Conservation (phyloP, 2,329 filamentous ascomycete species). For the Penicillium sp. region DNA sequence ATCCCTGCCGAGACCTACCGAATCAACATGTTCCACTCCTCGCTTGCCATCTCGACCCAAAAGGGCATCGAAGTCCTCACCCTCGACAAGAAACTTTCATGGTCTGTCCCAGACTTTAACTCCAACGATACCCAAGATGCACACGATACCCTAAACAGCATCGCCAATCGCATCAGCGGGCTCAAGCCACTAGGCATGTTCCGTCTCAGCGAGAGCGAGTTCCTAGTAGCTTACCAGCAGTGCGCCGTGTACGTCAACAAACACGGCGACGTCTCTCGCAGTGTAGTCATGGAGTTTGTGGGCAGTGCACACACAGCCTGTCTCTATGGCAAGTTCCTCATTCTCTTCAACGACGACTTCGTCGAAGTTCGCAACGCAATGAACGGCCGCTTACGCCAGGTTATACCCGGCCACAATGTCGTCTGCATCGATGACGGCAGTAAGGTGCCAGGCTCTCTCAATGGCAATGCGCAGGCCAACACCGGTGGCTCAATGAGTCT, state of each 20-base stretch:
- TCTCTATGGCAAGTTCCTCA: slow-evolving; percentile 80
- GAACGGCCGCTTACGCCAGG: slow-evolving; percentile 85
- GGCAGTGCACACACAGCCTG: slow-evolving; percentile 80
- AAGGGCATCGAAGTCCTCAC: slow-evolving; percentile 94
- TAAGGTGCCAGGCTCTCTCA: slow-evolving; percentile 30
- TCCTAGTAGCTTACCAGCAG: slow-evolving; percentile 86
- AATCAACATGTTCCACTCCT: slow-evolving; percentile 91
- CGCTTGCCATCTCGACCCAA: slow-evolving; percentile 79
- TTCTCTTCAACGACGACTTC: slow-evolving; percentile 92
- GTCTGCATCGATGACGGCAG: slow-evolving; percentile 76
- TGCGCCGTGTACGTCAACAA: slow-evolving; percentile 98
- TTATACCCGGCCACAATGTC: slow-evolving; percentile 85
- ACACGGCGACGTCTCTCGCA: slow-evolving; percentile 86
- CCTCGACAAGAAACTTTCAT: slow-evolving; percentile 90
- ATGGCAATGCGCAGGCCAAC: slow-evolving; percentile 31
- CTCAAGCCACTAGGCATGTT: slow-evolving; percentile 93
- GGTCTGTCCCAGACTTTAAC: slow-evolving; percentile 76
- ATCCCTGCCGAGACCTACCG: slow-evolving; percentile 90
- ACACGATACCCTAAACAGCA: slow-evolving; percentile 62
- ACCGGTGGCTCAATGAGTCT: slow-evolving; percentile 19
- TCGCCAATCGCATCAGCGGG: slow-evolving; percentile 70
- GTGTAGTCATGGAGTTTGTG: slow-evolving; percentile 98
- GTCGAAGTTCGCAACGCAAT: slow-evolving; percentile 95
- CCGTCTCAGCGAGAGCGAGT: slow-evolving; percentile 81
- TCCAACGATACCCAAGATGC: slow-evolving; percentile 50